phyloP scores from a whole-genome alignment of 164 flowering plant species.

The Tinospora cordifolia region DNA sequence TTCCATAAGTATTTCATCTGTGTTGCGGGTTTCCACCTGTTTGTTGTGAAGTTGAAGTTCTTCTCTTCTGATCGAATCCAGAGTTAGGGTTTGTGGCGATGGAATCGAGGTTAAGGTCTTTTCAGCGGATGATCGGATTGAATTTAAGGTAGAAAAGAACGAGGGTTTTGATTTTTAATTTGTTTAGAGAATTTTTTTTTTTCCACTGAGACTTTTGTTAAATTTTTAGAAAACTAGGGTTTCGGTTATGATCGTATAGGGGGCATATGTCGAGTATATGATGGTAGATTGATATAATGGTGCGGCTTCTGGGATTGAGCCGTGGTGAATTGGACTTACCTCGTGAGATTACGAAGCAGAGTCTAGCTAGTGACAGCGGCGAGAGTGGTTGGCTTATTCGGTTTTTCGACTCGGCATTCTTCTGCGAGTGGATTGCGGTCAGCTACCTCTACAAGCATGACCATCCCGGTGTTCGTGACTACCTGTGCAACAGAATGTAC shows the following conservation, averaged over 20 bases:
- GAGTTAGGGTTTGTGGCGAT: slow-evolving; percentile 7
- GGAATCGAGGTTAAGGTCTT: neutral
- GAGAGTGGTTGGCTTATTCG: slow-evolving; percentile 95
- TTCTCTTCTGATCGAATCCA: neutral
- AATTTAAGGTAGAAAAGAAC: neutral
- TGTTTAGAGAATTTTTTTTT: neutral
- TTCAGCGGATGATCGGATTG: neutral
- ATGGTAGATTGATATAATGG: slow-evolving; percentile 50
- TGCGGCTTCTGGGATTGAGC: slow-evolving; percentile 63
- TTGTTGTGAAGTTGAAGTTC: slow-evolving; percentile 4
- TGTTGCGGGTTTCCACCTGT: neutral
- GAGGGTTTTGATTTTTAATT: neutral
- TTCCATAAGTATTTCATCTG: neutral
- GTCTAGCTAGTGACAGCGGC: slow-evolving; percentile 47
- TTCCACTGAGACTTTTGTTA: neutral
- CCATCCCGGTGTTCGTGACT: slow-evolving; percentile 86
- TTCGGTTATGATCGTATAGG: neutral
- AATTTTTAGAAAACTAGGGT: slow-evolving; percentile 7
- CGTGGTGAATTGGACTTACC: slow-evolving; percentile 54
- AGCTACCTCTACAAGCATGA: slow-evolving; percentile 96
- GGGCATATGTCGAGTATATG: slow-evolving; percentile 16
- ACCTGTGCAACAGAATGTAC: slow-evolving; percentile 94
- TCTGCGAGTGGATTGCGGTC: slow-evolving; percentile 99
- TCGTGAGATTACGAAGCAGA: slow-evolving; percentile 61
- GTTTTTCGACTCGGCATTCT: slow-evolving; percentile 91